These are phyloP conservation scores for Ophiostoma ips DNA, from an alignment of 2,329 filamentous ascomycete species.

Conservation along the genomic window DNA sequence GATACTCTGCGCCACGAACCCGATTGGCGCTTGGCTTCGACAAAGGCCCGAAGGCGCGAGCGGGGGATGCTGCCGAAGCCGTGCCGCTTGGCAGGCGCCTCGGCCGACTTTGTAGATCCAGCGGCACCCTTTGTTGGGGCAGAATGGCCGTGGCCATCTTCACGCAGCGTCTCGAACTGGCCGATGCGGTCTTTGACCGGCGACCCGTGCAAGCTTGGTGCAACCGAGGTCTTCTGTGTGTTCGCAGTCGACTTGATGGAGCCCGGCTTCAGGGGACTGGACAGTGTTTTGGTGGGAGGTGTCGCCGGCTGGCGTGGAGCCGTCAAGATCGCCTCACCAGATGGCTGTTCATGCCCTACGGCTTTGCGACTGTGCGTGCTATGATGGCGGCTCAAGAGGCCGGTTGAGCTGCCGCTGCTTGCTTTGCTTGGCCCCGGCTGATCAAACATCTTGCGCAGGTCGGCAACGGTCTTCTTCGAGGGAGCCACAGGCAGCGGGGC, in stretches of 20 bases:
- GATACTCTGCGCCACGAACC: slow-evolving; percentile 2
- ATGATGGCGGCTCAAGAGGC: not conserved
- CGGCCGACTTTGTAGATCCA: not conserved
- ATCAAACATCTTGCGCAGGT: slow-evolving; percentile 5
- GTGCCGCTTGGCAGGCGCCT: not conserved
- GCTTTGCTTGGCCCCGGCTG: not conserved
- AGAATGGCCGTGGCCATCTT: too few relatives aligned
- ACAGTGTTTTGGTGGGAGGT: not conserved
- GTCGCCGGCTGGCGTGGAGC: not conserved
- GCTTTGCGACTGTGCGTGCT: too few relatives aligned
- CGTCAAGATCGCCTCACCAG: too few relatives aligned
- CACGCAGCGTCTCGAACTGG: not conserved
- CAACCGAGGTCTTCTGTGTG: not conserved
- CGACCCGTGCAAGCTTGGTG: not conserved
- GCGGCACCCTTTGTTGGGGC: not conserved
- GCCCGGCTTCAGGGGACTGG: not conserved
- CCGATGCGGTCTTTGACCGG: not conserved
- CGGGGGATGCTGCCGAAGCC: not conserved
- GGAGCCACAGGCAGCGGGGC: too few relatives aligned
- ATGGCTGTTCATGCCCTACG: not conserved
- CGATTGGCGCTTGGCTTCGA: slow-evolving; percentile 1
- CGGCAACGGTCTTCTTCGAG: not conserved
- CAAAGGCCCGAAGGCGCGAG: not conserved
- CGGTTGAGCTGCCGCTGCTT: not conserved
- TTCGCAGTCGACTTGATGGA: not conserved